Evolutionary conservation across 1,284 basidiomycete genomes (phyloP).

Genomic region (Naganishia liquefaciens): DNA sequence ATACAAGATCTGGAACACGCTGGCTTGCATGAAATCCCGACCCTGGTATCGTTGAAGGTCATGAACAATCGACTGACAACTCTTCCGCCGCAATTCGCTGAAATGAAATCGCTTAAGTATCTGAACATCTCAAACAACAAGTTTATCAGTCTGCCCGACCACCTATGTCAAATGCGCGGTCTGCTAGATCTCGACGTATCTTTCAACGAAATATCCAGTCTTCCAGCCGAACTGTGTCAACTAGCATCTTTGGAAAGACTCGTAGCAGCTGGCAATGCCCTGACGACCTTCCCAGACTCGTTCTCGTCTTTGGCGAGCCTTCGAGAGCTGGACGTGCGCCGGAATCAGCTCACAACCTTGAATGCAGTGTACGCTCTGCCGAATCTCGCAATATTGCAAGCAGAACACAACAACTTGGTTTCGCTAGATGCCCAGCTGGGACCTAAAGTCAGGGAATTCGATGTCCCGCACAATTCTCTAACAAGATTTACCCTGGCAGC

Average conservation of each 20-base stretch:
- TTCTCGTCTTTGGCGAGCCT: slow-evolving; percentile 66
- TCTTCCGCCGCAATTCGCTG: slow-evolving; percentile 81
- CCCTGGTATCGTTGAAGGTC: slow-evolving; percentile 71
- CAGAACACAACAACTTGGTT: slow-evolving; percentile 79
- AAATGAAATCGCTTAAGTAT: slow-evolving; percentile 69
- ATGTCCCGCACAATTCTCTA: slow-evolving; percentile 56
- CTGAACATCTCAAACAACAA: slow-evolving; percentile 98
- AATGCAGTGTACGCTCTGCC: slow-evolving; percentile 69
- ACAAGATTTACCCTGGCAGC: slow-evolving; percentile 73
- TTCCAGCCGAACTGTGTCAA: slow-evolving; percentile 78
- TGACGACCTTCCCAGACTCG: slow-evolving; percentile 72
- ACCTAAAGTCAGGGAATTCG: slow-evolving; percentile 59
- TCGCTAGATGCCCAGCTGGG: slow-evolving; percentile 76
- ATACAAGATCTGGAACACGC: slow-evolving; percentile 88
- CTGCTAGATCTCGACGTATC: slow-evolving; percentile 89
- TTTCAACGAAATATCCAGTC: slow-evolving; percentile 82
- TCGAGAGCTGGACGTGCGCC: slow-evolving; percentile 73
- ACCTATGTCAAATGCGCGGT: slow-evolving; percentile 71
- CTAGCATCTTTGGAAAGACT: slow-evolving; percentile 71
- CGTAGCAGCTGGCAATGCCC: slow-evolving; percentile 84
- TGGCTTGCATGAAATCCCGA: slow-evolving; percentile 72
- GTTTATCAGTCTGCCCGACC: slow-evolving; percentile 75
- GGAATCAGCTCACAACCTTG: slow-evolving; percentile 78
- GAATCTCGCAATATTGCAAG: slow-evolving; percentile 65
- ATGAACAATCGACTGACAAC: slow-evolving; percentile 92